A percentile compares a stretch with the other conserved stretches of the same genome.
Conservation (phyloP, 352 stramenopile species). For the Pythium biforme region DNA sequence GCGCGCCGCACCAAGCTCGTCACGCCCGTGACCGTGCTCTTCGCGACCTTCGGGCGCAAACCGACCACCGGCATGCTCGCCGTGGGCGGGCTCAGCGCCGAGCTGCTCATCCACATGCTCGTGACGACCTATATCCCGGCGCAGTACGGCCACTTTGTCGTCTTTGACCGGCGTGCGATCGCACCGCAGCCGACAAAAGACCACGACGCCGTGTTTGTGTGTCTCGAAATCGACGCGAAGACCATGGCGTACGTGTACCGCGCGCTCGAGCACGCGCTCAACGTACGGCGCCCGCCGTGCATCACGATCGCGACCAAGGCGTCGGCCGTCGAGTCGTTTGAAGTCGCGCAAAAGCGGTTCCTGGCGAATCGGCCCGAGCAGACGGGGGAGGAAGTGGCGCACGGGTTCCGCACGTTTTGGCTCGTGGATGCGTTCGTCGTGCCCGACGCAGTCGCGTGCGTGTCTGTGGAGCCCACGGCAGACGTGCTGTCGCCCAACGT, state of each 20-base stretch:
- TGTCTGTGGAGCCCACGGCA: conserved; percentile 72
- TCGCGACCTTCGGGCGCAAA: conserved; percentile 89
- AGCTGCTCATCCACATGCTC: conserved; percentile 90
- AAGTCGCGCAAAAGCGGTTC: conserved; percentile 35
- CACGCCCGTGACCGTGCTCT: conserved; percentile 81
- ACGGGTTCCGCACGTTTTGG: conserved; percentile 90
- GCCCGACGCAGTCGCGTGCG: conserved; percentile 39
- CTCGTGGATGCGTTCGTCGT: conserved; percentile 58
- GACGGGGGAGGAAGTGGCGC: conserved; percentile 82
- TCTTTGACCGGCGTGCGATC: conserved; percentile 78
- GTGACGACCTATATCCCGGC: conserved; percentile 91
- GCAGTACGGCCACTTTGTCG: conserved; percentile 91
- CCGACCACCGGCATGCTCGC: conserved; percentile 76
- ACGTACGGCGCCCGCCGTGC: conserved; percentile 81
- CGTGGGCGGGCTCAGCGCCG: conserved; percentile 76
- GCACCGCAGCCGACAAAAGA: conserved; percentile 46
- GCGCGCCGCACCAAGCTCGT: conserved; percentile 79
- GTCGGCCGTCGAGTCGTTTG: conserved; percentile 24
- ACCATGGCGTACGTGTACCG: conserved; percentile 62
- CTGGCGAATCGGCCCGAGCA: conserved; percentile 87
- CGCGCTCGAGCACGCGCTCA: conserved; percentile 86
- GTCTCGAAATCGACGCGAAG: conserved; percentile 41
- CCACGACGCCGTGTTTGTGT: conserved; percentile 42
- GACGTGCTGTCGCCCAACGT: conserved; percentile 85
- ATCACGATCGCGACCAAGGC: conserved; percentile 62